Base-by-base conservation (phyloP, 495 filamentous ascomycete species). In the Barbatosphaeria neglecta region DNA sequence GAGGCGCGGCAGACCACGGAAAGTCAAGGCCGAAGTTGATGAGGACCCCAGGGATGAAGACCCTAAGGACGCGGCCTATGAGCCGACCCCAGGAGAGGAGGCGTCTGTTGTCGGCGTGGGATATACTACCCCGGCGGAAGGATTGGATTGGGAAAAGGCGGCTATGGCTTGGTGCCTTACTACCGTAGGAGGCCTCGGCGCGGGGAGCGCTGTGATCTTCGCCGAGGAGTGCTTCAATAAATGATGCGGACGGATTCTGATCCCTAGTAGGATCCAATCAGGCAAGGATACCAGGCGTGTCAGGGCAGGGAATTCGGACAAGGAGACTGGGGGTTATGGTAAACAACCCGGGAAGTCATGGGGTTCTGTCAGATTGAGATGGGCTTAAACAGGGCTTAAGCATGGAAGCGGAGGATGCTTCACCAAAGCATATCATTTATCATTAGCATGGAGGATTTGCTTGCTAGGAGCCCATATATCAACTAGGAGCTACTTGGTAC, bases 111-210 rank as follows among this genome's bases (percentile, higher is more conserved):
- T 50, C 0, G 18, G 55, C 64, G 45, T 59, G 59, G 0, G 66
- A 69, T 47, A 43, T 56, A 9, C 15, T 64, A 2, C 60, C n/a
- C n/a, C 58, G 13, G 54, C 54, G 4, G 52, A 56, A 9, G 65
- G 62, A 9, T 55, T 65, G 22, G 69, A 74, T 37, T 70, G 68
- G 67, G 71, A 74, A 43, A 58, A 59, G 15, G 63, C 59, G 3
- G 58, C 69, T 24, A 53, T 74, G 5, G 63, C 67, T 5, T 73
- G 69, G 69, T 64, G 63, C 2, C 44, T 70, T 45, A 64, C 62
- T 3, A 56, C 57, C 17, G 44, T 68, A 28, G 64, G 64, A 1
- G 71, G 69, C 2, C 48, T 73, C n/a, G 66, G 67, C 1, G 47
- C 55, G 7, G 67, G 63, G 6, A 60, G 54, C 46, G 58, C 66